Evolutionary conservation across 164 flowering plant species (phyloP), one percentile per base, ranked within the genome.

Genomic region (Stephania yunnanensis): DNA sequence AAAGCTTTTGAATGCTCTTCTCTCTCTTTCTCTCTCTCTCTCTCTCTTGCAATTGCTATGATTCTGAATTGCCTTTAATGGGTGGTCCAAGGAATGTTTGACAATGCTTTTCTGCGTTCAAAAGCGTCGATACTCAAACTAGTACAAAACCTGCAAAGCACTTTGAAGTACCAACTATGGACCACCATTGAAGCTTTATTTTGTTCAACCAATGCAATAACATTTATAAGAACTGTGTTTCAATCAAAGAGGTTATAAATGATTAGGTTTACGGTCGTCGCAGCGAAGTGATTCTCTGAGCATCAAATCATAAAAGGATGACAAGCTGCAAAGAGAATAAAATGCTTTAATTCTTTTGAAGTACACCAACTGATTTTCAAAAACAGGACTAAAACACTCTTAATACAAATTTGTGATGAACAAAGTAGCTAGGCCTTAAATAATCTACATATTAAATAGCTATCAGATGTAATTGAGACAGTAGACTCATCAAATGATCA

Each of bases 71-170:
- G 61, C 53, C 72, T 77, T 80, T 63, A 58, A 61, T 42, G 71
- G 73, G 78, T 78, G 81, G 81, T 75, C 79, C 83, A 78, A 78
- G 75, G 78, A 82, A 71, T 78, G 78, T 73, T 73, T 81, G 68
- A 70, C 70, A 78, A 67, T 31, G 70, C 74, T 73, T 81, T 73
- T 50, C 55, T 50, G 55, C 55, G 15, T 50, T 50, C 55, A 50
- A 50, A 50, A 69, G 29, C 46, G 44, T 13, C 55, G 15, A 50
- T 44, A 80, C 66, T 53, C 77, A 66, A 48, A 72, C 74, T 17
- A 73, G 67, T 53, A 50, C 31, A 61, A 15, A 36, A 70, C 70
- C 70, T 66, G 17, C 45, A 75, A 71, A 72, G 66, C 78, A 52
- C 48, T 63, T 70, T 64, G 73, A 66, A 48, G 58, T 72, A 68